Conservation (phyloP, 1,284 basidiomycete genomes). For the Schizophyllum commune region DNA sequence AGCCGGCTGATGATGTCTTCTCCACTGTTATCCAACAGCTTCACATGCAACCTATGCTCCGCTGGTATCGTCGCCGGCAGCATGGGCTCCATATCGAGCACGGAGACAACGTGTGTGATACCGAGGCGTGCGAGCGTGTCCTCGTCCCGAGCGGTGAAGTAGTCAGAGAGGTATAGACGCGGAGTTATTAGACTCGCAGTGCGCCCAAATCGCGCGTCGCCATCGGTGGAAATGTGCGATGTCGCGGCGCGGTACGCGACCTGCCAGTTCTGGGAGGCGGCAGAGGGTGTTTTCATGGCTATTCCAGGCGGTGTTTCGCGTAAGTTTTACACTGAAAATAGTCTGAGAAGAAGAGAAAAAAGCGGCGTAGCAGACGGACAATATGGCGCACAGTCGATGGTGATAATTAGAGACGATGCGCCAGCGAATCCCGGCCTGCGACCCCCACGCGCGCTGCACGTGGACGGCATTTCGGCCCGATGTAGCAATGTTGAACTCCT, state of each 20-base stretch:
- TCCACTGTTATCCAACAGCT: slow-evolving; percentile 44
- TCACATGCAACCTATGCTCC: slow-evolving; percentile 44
- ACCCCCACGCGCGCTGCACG: no score
- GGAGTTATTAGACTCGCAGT: slow-evolving; percentile 45
- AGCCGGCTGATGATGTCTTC: slow-evolving; percentile 52
- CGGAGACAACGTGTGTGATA: slow-evolving; percentile 65
- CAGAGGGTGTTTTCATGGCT: no score
- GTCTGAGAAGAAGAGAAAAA: no score
- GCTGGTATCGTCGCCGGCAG: slow-evolving; percentile 40
- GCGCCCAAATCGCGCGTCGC: slow-evolving; percentile 20
- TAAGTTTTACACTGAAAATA: no score
- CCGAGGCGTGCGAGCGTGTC: slow-evolving; percentile 42
- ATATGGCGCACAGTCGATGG: no score
- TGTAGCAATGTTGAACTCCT: no score
- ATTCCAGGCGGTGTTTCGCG: no score
- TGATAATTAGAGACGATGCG: no score
- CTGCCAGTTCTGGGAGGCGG: slow-evolving; percentile 21
- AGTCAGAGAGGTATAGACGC: slow-evolving; percentile 60
- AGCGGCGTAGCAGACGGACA: no score
- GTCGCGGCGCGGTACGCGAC: slow-evolving; percentile 16
- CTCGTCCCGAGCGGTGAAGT: slow-evolving; percentile 41
- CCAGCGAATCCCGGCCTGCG: no score
- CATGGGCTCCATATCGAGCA: slow-evolving; percentile 40
- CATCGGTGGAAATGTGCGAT: slow-evolving; percentile 3
- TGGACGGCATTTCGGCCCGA: no score